Base-by-base conservation (phyloP, 352 stramenopile species). In the Phytophthora chlamydospora region DNA sequence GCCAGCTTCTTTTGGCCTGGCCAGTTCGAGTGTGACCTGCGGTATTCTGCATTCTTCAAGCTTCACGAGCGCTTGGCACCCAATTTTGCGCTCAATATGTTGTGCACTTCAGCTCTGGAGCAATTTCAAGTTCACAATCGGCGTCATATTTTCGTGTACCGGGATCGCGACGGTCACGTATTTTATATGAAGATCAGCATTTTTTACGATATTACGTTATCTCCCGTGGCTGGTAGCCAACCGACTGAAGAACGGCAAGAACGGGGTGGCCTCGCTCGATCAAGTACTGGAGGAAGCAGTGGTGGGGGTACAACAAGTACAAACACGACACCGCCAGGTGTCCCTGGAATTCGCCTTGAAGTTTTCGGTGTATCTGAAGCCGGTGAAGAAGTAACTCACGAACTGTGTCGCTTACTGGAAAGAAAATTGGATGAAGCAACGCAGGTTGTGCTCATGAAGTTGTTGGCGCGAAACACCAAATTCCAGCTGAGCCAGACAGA, bases 101-200 rank as follows among this genome's bases (percentile, higher is more conserved):
- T 96, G 12, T 94, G 83, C 27, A 92, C 85, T 13, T 91, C 88
- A 53, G 88, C 88, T 31, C 62, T 96, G 12, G 86, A 96, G 61
- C 88, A 93, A 49, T 96, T 96, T 44, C 85, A 96, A 78, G 88
- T 96, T 31, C 87, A 95, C 72, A 96, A 96, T 62, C 80, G 88
- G 4, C 82, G 83, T 2, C 82, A 96, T 31, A 83, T 93, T 27
- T 96, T 96, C 62, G 88, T 96, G 9, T 96, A 96, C 46, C 75
- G 85, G 13, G 86, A 96, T 63, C 83, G 85, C 4, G 80, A 85
- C 17, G 86, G 88, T 3, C 83, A 95, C 43, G 88, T 95, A 16
- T 96, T 95, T 68, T 96, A 96, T 61, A 93, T 96, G 71, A 91
- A 91, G 50, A 92, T 95, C 61, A 88, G 83, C 40, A 72, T 90